phyloP scores from a whole-genome alignment of 1,284 basidiomycete species.

The Acaromyces ingoldii region DNA sequence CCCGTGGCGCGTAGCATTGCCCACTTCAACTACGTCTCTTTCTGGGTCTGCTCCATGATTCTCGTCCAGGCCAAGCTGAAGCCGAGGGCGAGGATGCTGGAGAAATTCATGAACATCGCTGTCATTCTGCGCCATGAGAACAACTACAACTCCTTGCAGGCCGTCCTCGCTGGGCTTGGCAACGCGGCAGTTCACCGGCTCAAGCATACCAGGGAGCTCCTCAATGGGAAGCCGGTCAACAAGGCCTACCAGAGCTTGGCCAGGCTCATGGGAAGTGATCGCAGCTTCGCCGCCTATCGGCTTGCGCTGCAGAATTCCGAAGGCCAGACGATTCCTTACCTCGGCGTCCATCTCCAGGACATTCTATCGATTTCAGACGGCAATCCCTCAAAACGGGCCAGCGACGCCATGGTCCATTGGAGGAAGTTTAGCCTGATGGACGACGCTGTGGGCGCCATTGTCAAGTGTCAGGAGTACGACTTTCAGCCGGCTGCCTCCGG shows the following conservation, averaged over 20 bases:
- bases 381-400: conserved; percentile 28
- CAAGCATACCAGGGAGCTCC: conserved; percentile 30
- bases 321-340: conserved; percentile 39
- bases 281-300: conserved; percentile 37
- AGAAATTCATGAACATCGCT: conserved; percentile 44
- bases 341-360: conserved; percentile 44
- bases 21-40: conserved; percentile 46
- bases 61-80: conserved; percentile 39
- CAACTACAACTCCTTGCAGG: conserved; percentile 43
- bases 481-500: conserved; percentile 11
- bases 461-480: conserved; percentile 35
- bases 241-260: conserved; percentile 35
- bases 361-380: conserved; percentile 42
- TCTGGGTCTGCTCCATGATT: conserved; percentile 45
- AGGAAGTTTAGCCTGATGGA: conserved; percentile 43
- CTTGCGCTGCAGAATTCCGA: conserved; percentile 39
- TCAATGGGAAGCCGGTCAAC: conserved; percentile 34
- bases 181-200: conserved; percentile 41
- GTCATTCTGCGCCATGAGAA: conserved; percentile 35
- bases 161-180: conserved; percentile 35
- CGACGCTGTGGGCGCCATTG: conserved; percentile 41
- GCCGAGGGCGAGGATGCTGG: conserved; percentile 36
- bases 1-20: conserved; percentile 37
- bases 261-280: conserved; percentile 36
- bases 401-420: conserved; percentile 42